Base-by-base conservation (phyloP, 345 rosid genomes). In the Erodium maritimum region DNA sequence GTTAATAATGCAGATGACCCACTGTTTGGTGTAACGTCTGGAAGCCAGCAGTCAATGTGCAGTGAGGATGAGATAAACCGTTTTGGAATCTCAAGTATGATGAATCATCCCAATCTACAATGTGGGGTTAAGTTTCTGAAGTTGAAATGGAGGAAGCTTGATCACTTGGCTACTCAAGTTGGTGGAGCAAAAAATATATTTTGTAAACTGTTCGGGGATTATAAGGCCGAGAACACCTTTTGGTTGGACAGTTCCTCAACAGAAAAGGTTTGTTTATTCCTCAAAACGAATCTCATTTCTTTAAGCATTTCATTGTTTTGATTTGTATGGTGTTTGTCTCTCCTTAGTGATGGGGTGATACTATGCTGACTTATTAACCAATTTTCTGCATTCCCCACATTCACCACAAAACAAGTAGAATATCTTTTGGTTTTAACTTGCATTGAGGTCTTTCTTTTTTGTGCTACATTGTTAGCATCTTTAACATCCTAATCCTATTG, bases 171-270 rank as follows among this genome's bases (percentile, higher is more conserved):
- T 57, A 72, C 73, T 53, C 68, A 65, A 73, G 75, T 85, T 71
- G 96, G 95, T 55, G 96, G 96, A 59, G 79, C 95, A 48, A 78
- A 75, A 70, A 83, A 77, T 72, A 79, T 93, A 57, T 93, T 86
- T 69, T 66, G 73, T 57, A 65, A 84, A 71, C 73, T 91, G 60
- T 84, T 81, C 69, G 82, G 89, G 21, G 67, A 64, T 58, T 56
- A 52, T 19, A 65, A 56, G 58, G 89, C 86, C 24, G 76, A 78
- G 64, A 83, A 89, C 73, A 73, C 96, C 12, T 93, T 93, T 74
- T 93, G 99, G 99, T 74, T 93, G 77, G 99, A 89, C 72, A 91
- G 96, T 71, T 87, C 99, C 61, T 91, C 94, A 19, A 75, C 60
- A 61, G 99, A 91, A 69, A 91, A 84, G 96, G 96, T 91, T 50